phyloP scores from a whole-genome alignment of 768 basidiomycete genomes.

The Phanerochaete sordida region DNA sequence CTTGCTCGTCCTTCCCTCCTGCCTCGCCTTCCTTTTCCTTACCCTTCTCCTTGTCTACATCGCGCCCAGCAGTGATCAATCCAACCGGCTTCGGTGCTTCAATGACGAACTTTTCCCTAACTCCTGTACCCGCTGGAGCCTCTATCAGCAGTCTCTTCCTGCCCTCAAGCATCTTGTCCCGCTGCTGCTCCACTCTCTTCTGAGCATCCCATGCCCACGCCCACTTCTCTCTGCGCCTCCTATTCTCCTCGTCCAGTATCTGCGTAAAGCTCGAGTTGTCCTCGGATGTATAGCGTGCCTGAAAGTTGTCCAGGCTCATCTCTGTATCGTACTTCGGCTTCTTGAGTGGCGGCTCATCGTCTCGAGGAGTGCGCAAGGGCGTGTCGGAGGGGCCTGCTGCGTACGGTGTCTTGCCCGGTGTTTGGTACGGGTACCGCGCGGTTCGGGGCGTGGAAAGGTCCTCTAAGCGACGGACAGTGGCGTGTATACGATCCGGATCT shows the following conservation, averaged over 20 bases:
- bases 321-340: slow-evolving; percentile 54
- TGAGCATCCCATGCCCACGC: slow-evolving; percentile 97
- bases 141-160: slow-evolving; percentile 74
- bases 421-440: slow-evolving; percentile 27
- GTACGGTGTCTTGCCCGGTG: slow-evolving; percentile 67
- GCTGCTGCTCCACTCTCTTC: slow-evolving; percentile 66
- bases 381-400: slow-evolving; percentile 60
- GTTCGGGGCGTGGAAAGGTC: slow-evolving; percentile 55
- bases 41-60: slow-evolving; percentile 27
- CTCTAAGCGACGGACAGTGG: slow-evolving; percentile 72
- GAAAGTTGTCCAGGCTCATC: slow-evolving; percentile 81
- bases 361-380: slow-evolving; percentile 43
- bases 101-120: slow-evolving; percentile 64
- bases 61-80: slow-evolving; percentile 40
- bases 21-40: slow-evolving; percentile 26
- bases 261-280: slow-evolving; percentile 97
- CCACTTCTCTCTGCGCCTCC: slow-evolving; percentile 72
- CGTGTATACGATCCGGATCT: slow-evolving; percentile 73
- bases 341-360: slow-evolving; percentile 45
- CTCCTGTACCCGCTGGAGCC: slow-evolving; percentile 55
- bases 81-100: slow-evolving; percentile 55
- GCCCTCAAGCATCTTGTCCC: slow-evolving; percentile 59
- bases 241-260: slow-evolving; percentile 89
- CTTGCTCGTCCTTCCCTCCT: slow-evolving; percentile 21
- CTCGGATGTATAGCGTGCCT: slow-evolving; percentile 90